These are phyloP conservation scores for Colletotrichum camelliae DNA, from an alignment of 2,329 filamentous ascomycete genomes.

Conservation along the genomic window DNA sequence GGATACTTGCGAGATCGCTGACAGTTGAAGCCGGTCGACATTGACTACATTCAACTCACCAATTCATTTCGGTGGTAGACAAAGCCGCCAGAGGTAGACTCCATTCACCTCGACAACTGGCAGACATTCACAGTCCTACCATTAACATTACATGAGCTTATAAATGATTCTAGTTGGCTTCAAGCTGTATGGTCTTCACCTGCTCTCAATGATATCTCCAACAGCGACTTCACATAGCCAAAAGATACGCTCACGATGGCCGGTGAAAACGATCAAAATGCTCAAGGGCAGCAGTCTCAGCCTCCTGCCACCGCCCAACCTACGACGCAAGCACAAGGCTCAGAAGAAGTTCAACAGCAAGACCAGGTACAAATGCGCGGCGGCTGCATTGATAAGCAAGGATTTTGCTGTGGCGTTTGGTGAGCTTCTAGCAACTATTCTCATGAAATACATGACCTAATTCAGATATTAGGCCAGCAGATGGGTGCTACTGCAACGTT, in stretches of 20 bases:
- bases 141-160: background rate
- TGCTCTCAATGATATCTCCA: rapidly evolving
- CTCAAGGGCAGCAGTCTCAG: background rate
- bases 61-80: background rate
- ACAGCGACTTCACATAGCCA: background rate
- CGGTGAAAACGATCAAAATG: background rate
- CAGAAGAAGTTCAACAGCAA: background rate
- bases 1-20: background rate
- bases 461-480: background rate
- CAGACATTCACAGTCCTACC: background rate
- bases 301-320: rapidly evolving
- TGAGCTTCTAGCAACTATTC: background rate
- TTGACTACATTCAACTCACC: background rate
- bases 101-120: background rate
- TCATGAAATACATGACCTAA: background rate
- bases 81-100: background rate
- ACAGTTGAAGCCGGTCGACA: background rate
- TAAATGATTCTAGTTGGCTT: background rate
- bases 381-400: background rate
- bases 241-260: background rate
- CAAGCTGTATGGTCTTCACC: rapidly evolving
- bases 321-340: background rate
- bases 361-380: background rate
- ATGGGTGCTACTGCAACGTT: background rate
- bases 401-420: background rate